Evolutionary conservation across 1,284 basidiomycete genomes (phyloP), one percentile per base, ranked within the genome.

Genomic region (Cystobasidium sp.): DNA sequence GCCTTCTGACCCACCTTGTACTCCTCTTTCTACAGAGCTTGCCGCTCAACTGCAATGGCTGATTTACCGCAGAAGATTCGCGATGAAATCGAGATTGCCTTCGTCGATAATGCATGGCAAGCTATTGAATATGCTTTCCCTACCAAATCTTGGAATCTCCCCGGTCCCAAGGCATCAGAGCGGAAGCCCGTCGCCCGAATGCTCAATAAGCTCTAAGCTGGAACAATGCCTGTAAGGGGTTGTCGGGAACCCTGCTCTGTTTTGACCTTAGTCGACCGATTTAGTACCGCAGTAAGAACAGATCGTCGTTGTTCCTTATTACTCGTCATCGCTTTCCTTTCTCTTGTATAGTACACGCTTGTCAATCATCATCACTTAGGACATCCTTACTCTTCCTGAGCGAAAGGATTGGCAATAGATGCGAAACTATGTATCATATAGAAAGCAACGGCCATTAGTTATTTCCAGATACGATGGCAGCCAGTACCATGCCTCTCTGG

Each of bases 31-130:
- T 14, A n/a, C 18, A 59, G 56, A n/a, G 37, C 56, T 41, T 59
- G 56, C 80, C 86, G 89, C 61, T 92, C 91, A 79, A 92, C 94
- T 73, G 91, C 92, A 24, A 91, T 93, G 80, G 88, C 91, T 77
- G 92, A 94, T 75, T 87, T 94, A 3, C 88, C 91, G 10, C 83
- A 84, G 22, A 90, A 91, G 80, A 86, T 94, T 47, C 85, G 88
- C 43, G 85, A 86, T 47, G 87, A 89, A 78, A 88, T 93, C 84
- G 86, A 91, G 79, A 90, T 93, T 77, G 88, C 88, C 56, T 94
- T 91, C 80, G 91, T 92, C 59, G 85, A 87, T 72, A 91, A 89
- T 9, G 86, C 94, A 53, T 86, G 87, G 74, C 91, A 94, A 81
- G 91, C 89, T 0, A 84, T 94, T 47, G 89, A 91, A 55, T 91